Evolutionary conservation across 148 eudicot species (phyloP).

Genomic region (Arbutus unedo): DNA sequence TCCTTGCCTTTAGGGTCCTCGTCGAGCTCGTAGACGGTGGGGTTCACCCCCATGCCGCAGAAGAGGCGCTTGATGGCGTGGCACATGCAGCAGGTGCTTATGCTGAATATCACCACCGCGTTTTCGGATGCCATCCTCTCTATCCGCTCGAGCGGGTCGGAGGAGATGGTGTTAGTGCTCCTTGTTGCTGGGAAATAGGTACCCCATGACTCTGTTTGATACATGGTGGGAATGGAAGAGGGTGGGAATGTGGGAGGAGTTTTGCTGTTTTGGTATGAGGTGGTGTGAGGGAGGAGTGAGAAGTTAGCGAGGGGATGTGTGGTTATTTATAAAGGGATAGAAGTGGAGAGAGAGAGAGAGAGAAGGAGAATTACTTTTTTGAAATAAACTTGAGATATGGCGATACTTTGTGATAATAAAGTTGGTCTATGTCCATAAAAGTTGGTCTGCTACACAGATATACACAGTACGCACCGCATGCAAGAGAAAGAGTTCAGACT

Average conservation of each 20-base stretch:
- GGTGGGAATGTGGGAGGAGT: neutral
- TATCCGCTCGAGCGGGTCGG: slow-evolving; percentile 35
- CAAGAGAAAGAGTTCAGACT: neutral
- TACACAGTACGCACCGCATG: slow-evolving; percentile 11
- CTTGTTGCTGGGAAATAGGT: slow-evolving; percentile 17
- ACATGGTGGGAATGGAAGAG: too few species aligned
- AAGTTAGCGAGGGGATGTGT: neutral
- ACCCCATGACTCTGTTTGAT: slow-evolving; percentile 31
- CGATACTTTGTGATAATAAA: neutral
- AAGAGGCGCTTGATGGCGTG: slow-evolving; percentile 61
- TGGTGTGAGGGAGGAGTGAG: neutral
- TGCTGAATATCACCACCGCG: slow-evolving; percentile 71
- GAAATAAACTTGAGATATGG: neutral
- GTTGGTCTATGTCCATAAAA: neutral
- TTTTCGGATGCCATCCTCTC: slow-evolving; percentile 52
- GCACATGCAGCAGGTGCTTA: slow-evolving; percentile 69
- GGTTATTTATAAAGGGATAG: slow-evolving; percentile 15
- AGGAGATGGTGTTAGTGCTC: neutral
- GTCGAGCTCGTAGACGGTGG: slow-evolving; percentile 63
- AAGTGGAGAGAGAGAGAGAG: neutral
- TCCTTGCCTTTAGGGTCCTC: slow-evolving; percentile 29
- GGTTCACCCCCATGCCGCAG: slow-evolving; percentile 69
- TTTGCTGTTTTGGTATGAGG: neutral
- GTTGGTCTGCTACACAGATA: slow-evolving; percentile 10
- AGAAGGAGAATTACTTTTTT: neutral